Evolutionary conservation across 2,329 filamentous ascomycete genomes (phyloP), one percentile per base, ranked within the genome.

Genomic region (Trichoderma gracile): DNA sequence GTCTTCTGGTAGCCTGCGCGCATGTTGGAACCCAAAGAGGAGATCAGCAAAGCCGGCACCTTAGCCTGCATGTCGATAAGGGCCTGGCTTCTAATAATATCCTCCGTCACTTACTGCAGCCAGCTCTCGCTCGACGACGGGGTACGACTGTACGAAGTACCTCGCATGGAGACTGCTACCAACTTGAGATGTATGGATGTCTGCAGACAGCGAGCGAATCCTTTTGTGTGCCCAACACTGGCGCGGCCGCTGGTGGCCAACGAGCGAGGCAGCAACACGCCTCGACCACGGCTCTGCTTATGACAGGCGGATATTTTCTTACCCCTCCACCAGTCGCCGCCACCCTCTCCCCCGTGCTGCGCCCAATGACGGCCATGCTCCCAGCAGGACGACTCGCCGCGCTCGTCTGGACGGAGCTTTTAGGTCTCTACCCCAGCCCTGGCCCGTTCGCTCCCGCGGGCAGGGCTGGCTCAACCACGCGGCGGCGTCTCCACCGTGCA

Each of bases 391-490:
- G 46, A 65, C 56, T 65, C 63, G 49, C 30, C 59, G 55, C 47
- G 49, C 63, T 45, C 50, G 38, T 65, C 52, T 65, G 57, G 21
- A 65, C 64, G 64, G 50, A 65, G 56, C 43, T 42, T 65, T 64
- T 65, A 56, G 60, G 63, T 55, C 23, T 21, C 47, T 60, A 65
- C 63, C 63, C 63, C 63, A 60, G 63, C 47, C 63, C 50, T 65
- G 50, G 56, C 57, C 57, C 47, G 56, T 60, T 65, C 63, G 56
- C 56, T 65, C 63, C 63, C 63, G 63, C 63, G 27, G 55, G 52
- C 64, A 65, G 64, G 64, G 64, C 64, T 65, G 64, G 60, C 60
- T 61, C 61, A 66, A 58, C 60, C 65, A 66, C 65, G 61, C 65
- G 65, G 60, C 49, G 42, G 25, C 56, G 65, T 64, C 60, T 57